A percentile compares a stretch with the other conserved stretches of the same genome.
Evolutionary conservation across 495 filamentous ascomycete genomes (phyloP).

Genomic region (Penicillium coffeae): DNA sequence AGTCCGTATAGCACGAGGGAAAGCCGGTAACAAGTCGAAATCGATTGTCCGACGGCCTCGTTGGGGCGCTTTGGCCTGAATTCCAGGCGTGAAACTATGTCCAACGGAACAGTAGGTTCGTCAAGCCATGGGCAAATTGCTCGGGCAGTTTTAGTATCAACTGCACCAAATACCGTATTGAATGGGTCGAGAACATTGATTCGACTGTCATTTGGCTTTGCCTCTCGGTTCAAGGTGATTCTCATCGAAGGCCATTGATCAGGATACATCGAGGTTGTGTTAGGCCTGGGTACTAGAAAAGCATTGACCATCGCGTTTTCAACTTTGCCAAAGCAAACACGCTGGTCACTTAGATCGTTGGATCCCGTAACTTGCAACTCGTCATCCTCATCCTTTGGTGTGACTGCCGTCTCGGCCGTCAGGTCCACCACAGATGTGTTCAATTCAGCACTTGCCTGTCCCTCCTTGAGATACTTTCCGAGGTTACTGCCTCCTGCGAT

Average conservation of each 20-base stretch:
- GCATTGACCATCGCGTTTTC: conserved; percentile 66
- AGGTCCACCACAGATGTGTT: conserved; percentile 56
- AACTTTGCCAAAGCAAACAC: conserved; percentile 84
- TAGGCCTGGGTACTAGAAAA: conserved; percentile 57
- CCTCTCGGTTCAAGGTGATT: conserved; percentile 55
- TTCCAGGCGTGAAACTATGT: conserved; percentile 64
- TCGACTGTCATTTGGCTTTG: conserved; percentile 47
- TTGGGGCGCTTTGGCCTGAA: conserved; percentile 50
- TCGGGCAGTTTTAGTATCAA: conserved; percentile 65
- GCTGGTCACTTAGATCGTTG: conserved; percentile 45
- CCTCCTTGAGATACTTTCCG: conserved; percentile 61
- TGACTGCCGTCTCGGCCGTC: conserved; percentile 33
- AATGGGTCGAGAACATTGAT: conserved; percentile 70
- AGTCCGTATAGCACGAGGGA: conserved; percentile 78
- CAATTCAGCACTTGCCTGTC: conserved; percentile 30
- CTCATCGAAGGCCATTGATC: conserved; percentile 69
- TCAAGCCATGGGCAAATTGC: conserved; percentile 72
- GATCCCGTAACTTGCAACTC: conserved; percentile 43
- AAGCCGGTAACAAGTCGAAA: conserved; percentile 50
- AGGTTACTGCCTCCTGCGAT: conserved; percentile 52
- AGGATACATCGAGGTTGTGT: conserved; percentile 36
- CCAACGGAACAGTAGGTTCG: conserved; percentile 51
- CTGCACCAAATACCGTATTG: conserved; percentile 65
- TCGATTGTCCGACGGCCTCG: conserved; percentile 54
- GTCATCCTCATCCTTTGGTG: conserved; percentile 35